phyloP scores from a whole-genome alignment of 148 eudicot genomes.

The Agrostemma githago region DNA sequence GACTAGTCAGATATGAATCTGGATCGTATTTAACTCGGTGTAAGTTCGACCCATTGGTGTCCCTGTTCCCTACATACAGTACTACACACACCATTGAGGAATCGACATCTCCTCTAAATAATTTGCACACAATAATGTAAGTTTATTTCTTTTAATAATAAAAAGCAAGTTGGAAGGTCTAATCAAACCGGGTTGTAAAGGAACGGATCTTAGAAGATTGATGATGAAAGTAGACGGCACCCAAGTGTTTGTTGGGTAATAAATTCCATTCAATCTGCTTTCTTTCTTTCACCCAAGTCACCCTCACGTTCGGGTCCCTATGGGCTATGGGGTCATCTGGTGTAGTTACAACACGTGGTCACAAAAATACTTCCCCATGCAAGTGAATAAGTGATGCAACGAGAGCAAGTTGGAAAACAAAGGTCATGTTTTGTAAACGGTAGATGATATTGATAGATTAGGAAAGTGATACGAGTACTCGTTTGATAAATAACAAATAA shows the following conservation, averaged over 20 bases:
- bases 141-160: neutral
- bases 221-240: slow-evolving; percentile 16
- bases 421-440: no score
- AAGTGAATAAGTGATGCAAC: slow-evolving; percentile 8
- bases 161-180: slow-evolving; percentile 10
- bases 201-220: slow-evolving; percentile 17
- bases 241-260: slow-evolving; percentile 21
- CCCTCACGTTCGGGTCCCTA: neutral
- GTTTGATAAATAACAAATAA: no score
- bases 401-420: neutral
- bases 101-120: neutral
- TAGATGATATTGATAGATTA: no score
- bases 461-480: no score
- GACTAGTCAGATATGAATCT: no score
- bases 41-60: no score
- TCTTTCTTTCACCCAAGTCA: neutral
- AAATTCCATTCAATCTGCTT: neutral
- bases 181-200: slow-evolving; percentile 33
- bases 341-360: slow-evolving; percentile 33
- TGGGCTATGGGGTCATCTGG: slow-evolving; percentile 16
- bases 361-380: slow-evolving; percentile 19
- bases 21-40: no score
- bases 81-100: neutral
- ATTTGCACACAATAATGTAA: neutral
- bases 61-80: no score